Evolutionary conservation across 1,139 yeast genomes (phyloP), one percentile per base, ranked within the genome.

Genomic region (Kodamaea plutei): DNA sequence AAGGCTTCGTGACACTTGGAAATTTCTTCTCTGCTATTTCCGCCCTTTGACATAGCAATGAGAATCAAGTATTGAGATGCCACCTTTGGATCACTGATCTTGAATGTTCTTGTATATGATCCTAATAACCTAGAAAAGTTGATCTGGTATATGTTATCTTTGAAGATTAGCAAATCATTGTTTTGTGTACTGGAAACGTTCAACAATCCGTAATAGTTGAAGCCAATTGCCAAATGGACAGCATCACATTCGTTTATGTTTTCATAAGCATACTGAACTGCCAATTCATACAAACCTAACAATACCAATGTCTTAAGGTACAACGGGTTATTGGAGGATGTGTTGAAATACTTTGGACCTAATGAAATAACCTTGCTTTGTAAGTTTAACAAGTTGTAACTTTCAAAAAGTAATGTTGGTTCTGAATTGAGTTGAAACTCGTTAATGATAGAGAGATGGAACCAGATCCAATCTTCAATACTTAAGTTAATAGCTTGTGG

Each of bases 381-480:
- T 44, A 93, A 71, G 49, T 88, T 94, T 20, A 56, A 58, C 41
- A 91, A 65, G 1, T 81, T 70, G 54, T 87, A 91, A 40, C 74
- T 73, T 46, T 85, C 96, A 52, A 76, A 81, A 7, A 77, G 65
- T 28, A 82, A 73, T 35, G 67, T 73, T 14, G 64, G 55, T 9
- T 58, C 58, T 17, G 54, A 48, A 23, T 43, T 44, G 27, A 50
- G 52, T 23, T 56, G 57, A 30, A 64, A 68, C 45, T 84, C 93
- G 37, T 80, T 76, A 11, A 84, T 76, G 19, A 89, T 67, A 50
- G 80, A 73, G 35, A 91, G 69, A 57, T 91, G 96, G 52, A 84
- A 76, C 99, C 98, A 91, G 33, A 89, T 58, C 98, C 98, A 91
- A 58, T 91, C 98, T 55, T 91, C 98, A 31, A 89, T 76, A 38